Base-by-base conservation (phyloP, 345 rosid species). In the Aquilaria yunnanensis region DNA sequence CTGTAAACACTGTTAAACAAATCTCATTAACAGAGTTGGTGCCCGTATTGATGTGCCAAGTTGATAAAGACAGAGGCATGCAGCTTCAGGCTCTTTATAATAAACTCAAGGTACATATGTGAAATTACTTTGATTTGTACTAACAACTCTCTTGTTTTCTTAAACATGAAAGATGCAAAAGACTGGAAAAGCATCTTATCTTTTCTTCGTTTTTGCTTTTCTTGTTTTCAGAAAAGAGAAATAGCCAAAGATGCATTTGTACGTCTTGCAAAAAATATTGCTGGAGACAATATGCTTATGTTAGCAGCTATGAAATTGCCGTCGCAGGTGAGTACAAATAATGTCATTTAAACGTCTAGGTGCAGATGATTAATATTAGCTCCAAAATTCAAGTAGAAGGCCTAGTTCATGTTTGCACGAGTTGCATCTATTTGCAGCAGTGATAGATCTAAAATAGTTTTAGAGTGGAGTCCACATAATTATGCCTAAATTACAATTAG, bases 41-140 rank as follows among this genome's bases (percentile, higher is more conserved):
- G 68, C 98, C 97, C 60, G 78, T 87, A 52, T 77, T 93, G 69
- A 59, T 80, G 70, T 85, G 87, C 47, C 94, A 86, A 74, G 94
- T 93, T 14, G 90, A 88, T 72, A 86, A 88, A 75, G 96, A 93
- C 69, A 90, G 94, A 75, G 96, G 87, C 59, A 80, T 88, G 92
- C 97, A 90, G 80, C 96, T 87, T 73, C 89, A 77, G 59, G 83
- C 80, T 60, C 75, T 93, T 4, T 90, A 86, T 71, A 67, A 56
- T 68, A 88, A 75, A 84, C 78, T 93, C 65, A 85, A 83, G 86
- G 98, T 83, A 34, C 52, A 77, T 71, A 59, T 67, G 57, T 37
- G 37, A 33, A 60, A 52, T 50, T 32, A 46, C 46, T 23, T 23
- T 23, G 23, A 23, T 23, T 23, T 23, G 23, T 23, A 23, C 23